Evolutionary conservation across 208 protist species (phyloP), one percentile per base, ranked within the genome.

Genomic region (Crithidia expoeki): DNA sequence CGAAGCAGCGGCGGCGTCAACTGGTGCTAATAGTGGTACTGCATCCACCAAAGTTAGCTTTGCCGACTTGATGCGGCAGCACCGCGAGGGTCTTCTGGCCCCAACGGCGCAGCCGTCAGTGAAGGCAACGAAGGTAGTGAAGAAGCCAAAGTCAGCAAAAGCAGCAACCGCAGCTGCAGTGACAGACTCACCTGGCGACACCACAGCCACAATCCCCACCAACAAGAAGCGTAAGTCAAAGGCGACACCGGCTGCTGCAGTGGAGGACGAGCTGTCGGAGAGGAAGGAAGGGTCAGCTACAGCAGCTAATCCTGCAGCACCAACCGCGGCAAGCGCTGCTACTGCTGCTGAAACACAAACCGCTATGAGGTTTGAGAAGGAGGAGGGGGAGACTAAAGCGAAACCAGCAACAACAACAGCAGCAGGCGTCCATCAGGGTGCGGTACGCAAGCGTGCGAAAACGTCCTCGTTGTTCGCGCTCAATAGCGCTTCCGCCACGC

Each of bases 61-160:
- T 27, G 71, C 70, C 4, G 76, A 82, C 19, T 33, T 76, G 11
- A 81, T 82, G 68, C 71, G 70, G 14, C 62, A 69, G 52, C 76
- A 79, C 60, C 76, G 74, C 34, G 76, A 79, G 51, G 66, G 69
- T n/a, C 47, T 70, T 21, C 30, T 72, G 28, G 72, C 66, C 19
- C 76, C 76, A 1, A 33, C 25, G 11, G 33, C 56, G 57, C 75
- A 71, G 64, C 74, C 74, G 3, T 46, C 68, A 0, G 79, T 84
- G 30, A 79, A 84, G 69, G 49, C 69, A 14, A 80, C 79, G 3
- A 72, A 50, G 1, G 79, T 84, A 1, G 68, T 84, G 21, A 83
- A 78, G 64, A 55, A 62, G 58, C 56, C 60, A 19, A 79, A 79
- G 58, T 40, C n/a, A 19, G 30, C 60, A 19, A 79, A 79, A 50